These are phyloP conservation scores for Fusarium circinatum DNA, from an alignment of 2,329 filamentous ascomycete genomes.

Conservation along the genomic window DNA sequence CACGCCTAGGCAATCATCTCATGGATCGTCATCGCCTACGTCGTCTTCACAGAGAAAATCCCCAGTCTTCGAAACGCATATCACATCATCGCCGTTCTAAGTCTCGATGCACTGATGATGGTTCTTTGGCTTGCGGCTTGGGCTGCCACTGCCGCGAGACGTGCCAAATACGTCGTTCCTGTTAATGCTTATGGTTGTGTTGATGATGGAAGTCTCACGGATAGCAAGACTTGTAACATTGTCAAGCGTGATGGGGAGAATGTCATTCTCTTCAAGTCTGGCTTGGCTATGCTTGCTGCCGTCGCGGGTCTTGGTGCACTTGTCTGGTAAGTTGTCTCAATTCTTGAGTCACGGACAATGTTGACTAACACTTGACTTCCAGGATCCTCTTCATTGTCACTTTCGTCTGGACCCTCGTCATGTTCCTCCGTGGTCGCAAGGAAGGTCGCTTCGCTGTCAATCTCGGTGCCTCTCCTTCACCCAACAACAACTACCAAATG, in stretches of 20 bases:
- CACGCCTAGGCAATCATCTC: slow-evolving; percentile 55
- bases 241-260: slow-evolving; percentile 35
- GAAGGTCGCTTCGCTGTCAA: slow-evolving; percentile 48
- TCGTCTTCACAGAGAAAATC: slow-evolving; percentile 54
- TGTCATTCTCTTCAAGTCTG: slow-evolving; percentile 50
- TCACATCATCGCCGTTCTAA: slow-evolving; percentile 57
- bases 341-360: accelerated
- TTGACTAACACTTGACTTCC: neutral
- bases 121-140: slow-evolving; percentile 61
- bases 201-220: slow-evolving; percentile 53
- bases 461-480: slow-evolving; percentile 7
- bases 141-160: slow-evolving; percentile 53
- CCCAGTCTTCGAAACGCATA: slow-evolving; percentile 50
- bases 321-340: slow-evolving; percentile 48
- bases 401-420: slow-evolving; percentile 50
- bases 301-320: slow-evolving; percentile 58
- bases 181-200: slow-evolving; percentile 47
- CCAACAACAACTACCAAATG: slow-evolving; percentile 47
- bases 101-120: slow-evolving; percentile 56
- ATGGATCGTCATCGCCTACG: slow-evolving; percentile 57
- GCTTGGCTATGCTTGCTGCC: slow-evolving; percentile 50
- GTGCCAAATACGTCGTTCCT: slow-evolving; percentile 50
- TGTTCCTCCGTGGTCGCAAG: slow-evolving; percentile 52
- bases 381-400: slow-evolving; percentile 54
- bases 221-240: slow-evolving; percentile 51